Evolutionary conservation across 331 rosid genomes (phyloP).

Genomic region (Malus hybrid): DNA sequence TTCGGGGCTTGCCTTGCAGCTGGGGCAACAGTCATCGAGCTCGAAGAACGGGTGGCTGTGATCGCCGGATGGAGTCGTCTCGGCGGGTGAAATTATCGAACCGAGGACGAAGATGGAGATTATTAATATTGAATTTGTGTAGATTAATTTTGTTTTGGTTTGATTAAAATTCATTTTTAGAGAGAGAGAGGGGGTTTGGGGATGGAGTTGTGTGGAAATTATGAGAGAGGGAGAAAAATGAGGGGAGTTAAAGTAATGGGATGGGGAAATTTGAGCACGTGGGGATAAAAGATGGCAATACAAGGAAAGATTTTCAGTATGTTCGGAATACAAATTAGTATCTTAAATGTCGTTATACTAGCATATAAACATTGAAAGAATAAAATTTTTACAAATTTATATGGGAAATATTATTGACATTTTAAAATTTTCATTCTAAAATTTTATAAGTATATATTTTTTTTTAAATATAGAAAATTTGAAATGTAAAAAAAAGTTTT

Average conservation of each 20-base stretch:
- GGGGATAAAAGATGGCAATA: not conserved
- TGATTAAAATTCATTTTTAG: not conserved
- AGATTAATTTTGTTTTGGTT: constrained; percentile 12
- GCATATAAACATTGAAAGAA: too few species aligned
- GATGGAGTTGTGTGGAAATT: not conserved
- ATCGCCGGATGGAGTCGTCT: constrained; percentile 7
- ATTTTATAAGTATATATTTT: too few species aligned
- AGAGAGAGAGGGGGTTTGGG: too few species aligned
- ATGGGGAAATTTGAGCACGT: constrained; percentile 19
- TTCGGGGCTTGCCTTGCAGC: not conserved
- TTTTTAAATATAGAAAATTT: too few species aligned
- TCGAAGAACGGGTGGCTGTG: constrained; percentile 25
- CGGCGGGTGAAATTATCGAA: not conserved
- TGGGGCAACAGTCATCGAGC: constrained; percentile 12
- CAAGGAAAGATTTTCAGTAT: too few species aligned
- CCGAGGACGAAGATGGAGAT: not conserved
- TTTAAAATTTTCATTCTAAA: too few species aligned
- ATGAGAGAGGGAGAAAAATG: not conserved
- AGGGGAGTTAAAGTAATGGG: too few species aligned
- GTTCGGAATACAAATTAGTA: too few species aligned
- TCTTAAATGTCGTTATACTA: too few species aligned
- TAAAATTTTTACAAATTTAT: too few species aligned
- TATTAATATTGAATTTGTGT: not conserved
- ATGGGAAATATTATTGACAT: too few species aligned
- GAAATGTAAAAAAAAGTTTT: too few species aligned